Evolutionary conservation across 139 green algal species (phyloP).

Genomic region (Pleodorina starrii): DNA sequence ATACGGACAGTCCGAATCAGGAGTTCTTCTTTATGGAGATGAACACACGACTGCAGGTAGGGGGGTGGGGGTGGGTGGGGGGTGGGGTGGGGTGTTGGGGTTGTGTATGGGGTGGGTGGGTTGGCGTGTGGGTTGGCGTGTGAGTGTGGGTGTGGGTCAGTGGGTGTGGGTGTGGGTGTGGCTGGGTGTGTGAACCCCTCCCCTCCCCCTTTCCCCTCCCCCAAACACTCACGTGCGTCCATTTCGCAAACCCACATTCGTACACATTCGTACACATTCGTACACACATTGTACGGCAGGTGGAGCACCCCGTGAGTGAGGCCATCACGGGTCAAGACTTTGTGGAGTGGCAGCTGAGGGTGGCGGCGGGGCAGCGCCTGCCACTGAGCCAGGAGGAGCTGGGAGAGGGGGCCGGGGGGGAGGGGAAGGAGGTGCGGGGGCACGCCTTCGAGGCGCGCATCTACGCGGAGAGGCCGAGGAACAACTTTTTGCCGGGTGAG

Average conservation of each 20-base stretch:
- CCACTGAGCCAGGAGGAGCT: constrained; percentile 61
- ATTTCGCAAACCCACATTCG: too few relatives aligned
- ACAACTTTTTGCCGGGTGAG: constrained; percentile 80
- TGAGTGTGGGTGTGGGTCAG: not conserved
- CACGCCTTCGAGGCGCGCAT: constrained; percentile 92
- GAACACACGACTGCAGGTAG: constrained; percentile 95
- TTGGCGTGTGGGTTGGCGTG: constrained; percentile 76
- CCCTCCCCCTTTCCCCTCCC: not conserved
- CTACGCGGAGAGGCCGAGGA: constrained; percentile 89
- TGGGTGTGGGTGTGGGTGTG: not conserved
- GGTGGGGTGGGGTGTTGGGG: not conserved
- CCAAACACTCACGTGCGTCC: not conserved
- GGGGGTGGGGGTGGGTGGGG: not conserved
- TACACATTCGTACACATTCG: too few relatives aligned
- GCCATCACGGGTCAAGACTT: constrained; percentile 87
- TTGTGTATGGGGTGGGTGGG: not conserved
- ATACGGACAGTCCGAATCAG: constrained; percentile 65
- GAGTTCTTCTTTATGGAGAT: constrained; percentile 98
- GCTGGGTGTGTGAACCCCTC: not conserved
- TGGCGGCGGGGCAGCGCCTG: constrained; percentile 78
- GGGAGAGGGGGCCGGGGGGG: too few relatives aligned
- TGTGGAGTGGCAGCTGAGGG: constrained; percentile 92
- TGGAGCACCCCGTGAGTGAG: constrained; percentile 93
- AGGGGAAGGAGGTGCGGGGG: constrained; percentile 63
- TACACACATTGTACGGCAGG: constrained; percentile 56